A percentile compares a stretch with the other conserved stretches of the same genome.
Evolutionary conservation across 495 filamentous ascomycete genomes (phyloP).

Genomic region (Penicillium taxi): DNA sequence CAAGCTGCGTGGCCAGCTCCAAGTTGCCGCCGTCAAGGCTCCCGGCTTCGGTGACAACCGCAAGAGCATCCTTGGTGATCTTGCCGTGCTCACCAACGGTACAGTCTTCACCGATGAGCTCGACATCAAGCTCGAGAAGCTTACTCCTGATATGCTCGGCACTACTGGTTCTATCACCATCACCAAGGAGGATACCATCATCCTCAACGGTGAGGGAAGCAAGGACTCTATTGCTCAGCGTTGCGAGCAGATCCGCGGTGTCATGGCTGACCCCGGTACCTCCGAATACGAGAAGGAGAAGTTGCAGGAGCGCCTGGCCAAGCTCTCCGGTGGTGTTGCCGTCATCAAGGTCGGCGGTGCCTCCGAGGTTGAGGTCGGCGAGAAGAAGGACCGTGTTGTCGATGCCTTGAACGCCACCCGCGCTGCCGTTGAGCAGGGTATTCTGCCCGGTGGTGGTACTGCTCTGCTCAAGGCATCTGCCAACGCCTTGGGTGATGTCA

Average conservation of each 20-base stretch:
- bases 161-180: constrained; percentile 98
- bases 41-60: constrained; percentile 99
- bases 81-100: constrained; percentile 91
- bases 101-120: constrained; percentile 98
- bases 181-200: constrained; percentile 99
- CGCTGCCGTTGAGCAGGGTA: constrained; percentile 97
- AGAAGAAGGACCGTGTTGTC: constrained; percentile 99
- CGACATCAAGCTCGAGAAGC: constrained; percentile 97
- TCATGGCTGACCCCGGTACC: constrained; percentile 86
- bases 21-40: constrained; percentile 97
- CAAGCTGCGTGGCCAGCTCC: constrained; percentile 98
- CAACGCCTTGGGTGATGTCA: constrained; percentile 75
- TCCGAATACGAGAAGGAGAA: constrained; percentile 99
- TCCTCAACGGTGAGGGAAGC: constrained; percentile 93
- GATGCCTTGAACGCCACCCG: constrained; percentile 98
- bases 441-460: constrained; percentile 95
- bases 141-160: constrained; percentile 89
- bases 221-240: constrained; percentile 92
- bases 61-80: constrained; percentile 96
- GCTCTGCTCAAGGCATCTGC: constrained; percentile 93
- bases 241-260: constrained; percentile 97
- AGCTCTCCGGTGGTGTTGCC: constrained; percentile 97
- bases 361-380: constrained; percentile 95
- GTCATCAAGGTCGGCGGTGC: constrained; percentile 98
- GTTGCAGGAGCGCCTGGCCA: constrained; percentile 97